A percentile compares a stretch with the other conserved stretches of the same genome.
phyloP scores from a whole-genome alignment of 176 grass and related monocot species.

The Paspalum vaginatum region DNA sequence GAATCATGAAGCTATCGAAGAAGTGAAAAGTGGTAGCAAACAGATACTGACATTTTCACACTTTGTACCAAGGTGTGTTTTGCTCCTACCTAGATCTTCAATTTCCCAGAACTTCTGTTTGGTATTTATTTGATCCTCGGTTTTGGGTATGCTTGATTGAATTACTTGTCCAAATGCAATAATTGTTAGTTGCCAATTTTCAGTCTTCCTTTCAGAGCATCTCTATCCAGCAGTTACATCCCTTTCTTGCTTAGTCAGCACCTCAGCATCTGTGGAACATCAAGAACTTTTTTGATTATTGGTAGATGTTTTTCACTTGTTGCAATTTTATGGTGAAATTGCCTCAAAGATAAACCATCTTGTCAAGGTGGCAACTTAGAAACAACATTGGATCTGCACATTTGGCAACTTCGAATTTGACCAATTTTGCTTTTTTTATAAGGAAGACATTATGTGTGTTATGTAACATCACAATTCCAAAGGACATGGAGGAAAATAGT shows the following conservation, averaged over 20 bases:
- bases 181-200: not conserved
- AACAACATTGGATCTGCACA: not conserved
- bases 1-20: constrained; percentile 67
- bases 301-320: not conserved
- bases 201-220: not conserved
- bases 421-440: not conserved
- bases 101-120: not conserved
- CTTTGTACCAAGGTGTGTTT: constrained; percentile 85
- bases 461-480: constrained; percentile 12
- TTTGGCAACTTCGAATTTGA: not conserved
- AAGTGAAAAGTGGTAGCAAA: constrained; percentile 71
- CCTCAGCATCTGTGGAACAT: constrained; percentile 16
- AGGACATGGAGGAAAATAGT: not conserved
- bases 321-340: constrained; percentile 13
- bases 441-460: constrained; percentile 3
- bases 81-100: not conserved
- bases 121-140: constrained; percentile 19
- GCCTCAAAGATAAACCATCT: constrained; percentile 2
- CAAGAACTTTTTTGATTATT: too few relatives aligned
- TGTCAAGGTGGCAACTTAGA: not conserved
- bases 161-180: constrained; percentile 11
- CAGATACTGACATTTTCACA: constrained; percentile 94
- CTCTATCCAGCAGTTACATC: not conserved
- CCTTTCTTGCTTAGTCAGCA: constrained; percentile 18
- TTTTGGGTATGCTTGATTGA: constrained; percentile 22